Base-by-base conservation (phyloP, 1,284 basidiomycete genomes). In the Malassezia equina region DNA sequence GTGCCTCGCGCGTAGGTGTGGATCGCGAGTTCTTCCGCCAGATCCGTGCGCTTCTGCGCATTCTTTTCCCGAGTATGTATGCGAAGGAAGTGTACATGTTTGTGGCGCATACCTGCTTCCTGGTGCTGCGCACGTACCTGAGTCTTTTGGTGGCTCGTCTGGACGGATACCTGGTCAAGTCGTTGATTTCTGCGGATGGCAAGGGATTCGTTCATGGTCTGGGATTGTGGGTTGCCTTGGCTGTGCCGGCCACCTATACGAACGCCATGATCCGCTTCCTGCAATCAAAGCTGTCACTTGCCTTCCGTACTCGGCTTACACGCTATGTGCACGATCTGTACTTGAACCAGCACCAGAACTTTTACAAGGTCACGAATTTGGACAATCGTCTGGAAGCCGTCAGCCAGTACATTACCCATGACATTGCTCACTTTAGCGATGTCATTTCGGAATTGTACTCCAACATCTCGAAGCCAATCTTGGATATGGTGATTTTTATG, bases 211-310 rank as follows among this genome's bases (percentile, higher is more conserved):
- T 89, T 13, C 81, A 81, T 47, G 90, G 90, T 0, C 77, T 96
- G 0, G 86, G 80, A 0, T 79, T 89, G 56, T 96, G 91, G 91
- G 94, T 93, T 69, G 77, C 83, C 6, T 80, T 98, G 7, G 88
- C 90, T 0, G 80, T 96, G 24, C 91, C 93, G 0, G 90, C 87
- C 67, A 91, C 89, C 17, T 93, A 91, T 72, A 96, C 91, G 0
- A 96, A 98, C 73, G 85, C 88, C 1, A 91, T 96, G 88, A 87
- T 94, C 57, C 84, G 86, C 19, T 88, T 88, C 74, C 79, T 96
- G 0, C 90, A 96, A 77, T 83, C 85, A n/a, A 88, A 88, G 63
- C 81, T 98, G 2, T 83, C 90, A 0, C 80, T 94, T 12, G 81
- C 84, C 5, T 82, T 95, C 69, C 81, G 90, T 41, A 90, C 88